phyloP scores from a whole-genome alignment of 768 basidiomycete genomes.

The Podaxis sp. region DNA sequence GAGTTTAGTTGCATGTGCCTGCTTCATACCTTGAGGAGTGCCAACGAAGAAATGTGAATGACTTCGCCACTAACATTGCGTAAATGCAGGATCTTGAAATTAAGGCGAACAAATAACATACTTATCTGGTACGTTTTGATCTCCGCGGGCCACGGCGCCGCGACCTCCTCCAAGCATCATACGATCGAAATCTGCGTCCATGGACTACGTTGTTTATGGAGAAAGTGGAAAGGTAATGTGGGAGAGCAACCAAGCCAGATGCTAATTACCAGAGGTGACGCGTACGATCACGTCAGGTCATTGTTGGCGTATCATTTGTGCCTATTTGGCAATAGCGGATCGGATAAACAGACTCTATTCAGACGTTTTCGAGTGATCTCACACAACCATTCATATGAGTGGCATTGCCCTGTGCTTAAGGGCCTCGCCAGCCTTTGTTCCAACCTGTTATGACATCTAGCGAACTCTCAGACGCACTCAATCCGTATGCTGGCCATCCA shows the following conservation, averaged over 20 bases:
- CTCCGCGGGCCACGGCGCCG: slow-evolving; percentile 36
- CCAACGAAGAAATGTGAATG: slow-evolving; percentile 95
- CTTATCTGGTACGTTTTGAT: slow-evolving; percentile 72
- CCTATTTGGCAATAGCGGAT: slow-evolving; percentile 17
- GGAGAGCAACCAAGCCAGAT: slow-evolving; percentile 11
- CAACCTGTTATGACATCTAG: slow-evolving; percentile 51
- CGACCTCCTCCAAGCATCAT: slow-evolving; percentile 41
- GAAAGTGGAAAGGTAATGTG: slow-evolving; percentile 12
- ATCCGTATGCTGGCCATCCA: slow-evolving; percentile 44
- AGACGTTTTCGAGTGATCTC: slow-evolving; percentile 3
- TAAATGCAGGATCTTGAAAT: not conserved
- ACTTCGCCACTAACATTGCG: slow-evolving; percentile 67
- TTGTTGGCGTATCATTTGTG: slow-evolving; percentile 24
- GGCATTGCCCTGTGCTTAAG: not conserved
- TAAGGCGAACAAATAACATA: slow-evolving; percentile 25
- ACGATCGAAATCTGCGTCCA: slow-evolving; percentile 48
- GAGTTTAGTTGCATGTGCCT: not conserved
- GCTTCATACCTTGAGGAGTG: slow-evolving; percentile 79
- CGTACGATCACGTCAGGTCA: slow-evolving; percentile 28
- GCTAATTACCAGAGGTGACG: slow-evolving; percentile 31
- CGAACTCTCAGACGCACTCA: slow-evolving; percentile 77
- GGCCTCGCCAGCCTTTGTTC: slow-evolving; percentile 12
- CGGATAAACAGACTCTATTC: not conserved
- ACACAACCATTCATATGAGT: slow-evolving; percentile 14
- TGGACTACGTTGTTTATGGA: slow-evolving; percentile 15